Percentiles rank a stretch among this genome's conserved stretches.
phyloP scores from a whole-genome alignment of 2,329 filamentous ascomycete genomes.

The Aspergillus sp. region DNA sequence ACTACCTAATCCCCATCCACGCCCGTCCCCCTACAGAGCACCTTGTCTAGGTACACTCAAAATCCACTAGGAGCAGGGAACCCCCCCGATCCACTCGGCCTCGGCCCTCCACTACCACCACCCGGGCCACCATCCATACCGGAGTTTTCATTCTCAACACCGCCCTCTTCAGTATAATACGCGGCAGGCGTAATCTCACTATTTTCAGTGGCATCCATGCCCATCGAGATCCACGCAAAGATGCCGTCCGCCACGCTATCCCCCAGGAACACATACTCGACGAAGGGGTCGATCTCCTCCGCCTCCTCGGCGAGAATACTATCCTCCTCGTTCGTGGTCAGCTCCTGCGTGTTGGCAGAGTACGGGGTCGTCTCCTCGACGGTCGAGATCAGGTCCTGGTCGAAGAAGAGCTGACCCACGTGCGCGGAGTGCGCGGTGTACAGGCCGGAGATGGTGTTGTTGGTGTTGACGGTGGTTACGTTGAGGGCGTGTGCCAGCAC shows the following conservation, averaged over 20 bases:
- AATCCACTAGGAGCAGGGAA: neutral
- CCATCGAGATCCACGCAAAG: conserved; percentile 54
- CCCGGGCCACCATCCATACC: conserved; percentile 12
- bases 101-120: neutral
- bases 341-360: conserved; percentile 43
- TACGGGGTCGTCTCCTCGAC: conserved; percentile 53
- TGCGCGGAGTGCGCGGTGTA: conserved; percentile 49
- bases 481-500: conserved; percentile 32
- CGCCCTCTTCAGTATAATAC: conserved; percentile 33
- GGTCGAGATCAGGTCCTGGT: conserved; percentile 54
- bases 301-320: conserved; percentile 48
- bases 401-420: conserved; percentile 64
- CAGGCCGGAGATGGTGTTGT: conserved; percentile 51
- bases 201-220: conserved; percentile 44
- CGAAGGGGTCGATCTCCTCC: conserved; percentile 55
- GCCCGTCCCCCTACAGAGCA: neutral
- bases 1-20: neutral
- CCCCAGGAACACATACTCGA: conserved; percentile 58
- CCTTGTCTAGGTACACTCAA: neutral
- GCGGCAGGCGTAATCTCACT: conserved; percentile 25
- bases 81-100: neutral
- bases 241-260: conserved; percentile 51
- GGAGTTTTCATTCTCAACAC: conserved; percentile 26
- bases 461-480: conserved; percentile 39
- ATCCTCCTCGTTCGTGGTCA: conserved; percentile 54